Evolutionary conservation across 148 eudicot genomes (phyloP), one percentile per base, ranked within the genome.

Genomic region (Heliosperma pusillum): DNA sequence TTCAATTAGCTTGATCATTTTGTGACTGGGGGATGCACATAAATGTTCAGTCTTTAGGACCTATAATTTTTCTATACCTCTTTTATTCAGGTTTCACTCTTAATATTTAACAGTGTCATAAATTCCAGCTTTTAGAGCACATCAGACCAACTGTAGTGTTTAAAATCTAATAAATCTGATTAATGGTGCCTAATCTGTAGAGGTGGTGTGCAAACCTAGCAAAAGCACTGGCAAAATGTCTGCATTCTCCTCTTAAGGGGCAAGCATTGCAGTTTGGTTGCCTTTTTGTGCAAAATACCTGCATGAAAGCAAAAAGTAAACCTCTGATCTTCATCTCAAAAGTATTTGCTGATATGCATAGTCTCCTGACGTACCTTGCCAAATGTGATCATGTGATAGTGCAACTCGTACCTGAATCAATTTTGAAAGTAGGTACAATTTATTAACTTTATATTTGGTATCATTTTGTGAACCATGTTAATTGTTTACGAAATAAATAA

Each of bases 221-320:
- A 81, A 89, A 96, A 74, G 97, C 97, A 84, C 99, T 96, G 27
- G 99, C 99, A 79, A 92, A 96, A 80, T 96, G 99, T 78, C 93
- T 87, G 91, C 99, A 96, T 80, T 92, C 97, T 80, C 90, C 99
- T 82, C 94, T 86, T 83, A 96, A 74, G 33, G 99, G 99, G 76
- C 99, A 96, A 22, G 97, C 94, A 83, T 92, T 88, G 89, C 99
- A 96, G 76, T 96, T 96, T 77, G 99, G 99, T 80, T 86, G 93
- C 80, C 88, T 90, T 82, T 96, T 96, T 69, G 97, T 96, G 72
- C 99, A 96, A 77, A 96, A 96, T 45, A 96, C 99, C 98, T 94
- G 90, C 81, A 84, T 52, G 64, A 44, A 71, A 50, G 22, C 68
- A 47, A 20, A 42, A 67, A 19, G 20, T 42, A 61, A 67, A 74